Evolutionary conservation across 148 eudicot species (phyloP).

Genomic region (Mesembryanthemum crystallinum): DNA sequence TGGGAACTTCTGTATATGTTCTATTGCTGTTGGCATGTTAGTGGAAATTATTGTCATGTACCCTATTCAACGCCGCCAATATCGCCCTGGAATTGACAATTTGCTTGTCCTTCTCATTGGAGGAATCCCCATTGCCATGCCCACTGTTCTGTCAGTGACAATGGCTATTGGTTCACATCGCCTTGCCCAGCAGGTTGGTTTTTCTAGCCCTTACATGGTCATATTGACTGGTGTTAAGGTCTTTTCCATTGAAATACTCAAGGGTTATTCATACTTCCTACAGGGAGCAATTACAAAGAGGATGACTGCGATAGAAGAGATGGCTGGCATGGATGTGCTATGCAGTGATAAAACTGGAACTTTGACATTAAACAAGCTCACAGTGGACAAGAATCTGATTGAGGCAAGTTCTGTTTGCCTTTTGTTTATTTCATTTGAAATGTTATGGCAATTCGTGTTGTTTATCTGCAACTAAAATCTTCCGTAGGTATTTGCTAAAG

Average conservation of each 20-base stretch:
- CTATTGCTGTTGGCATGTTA: conserved; percentile 94
- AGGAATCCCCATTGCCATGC: conserved; percentile 99
- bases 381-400: conserved; percentile 87
- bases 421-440: neutral
- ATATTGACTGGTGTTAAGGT: neutral
- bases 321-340: conserved; percentile 98
- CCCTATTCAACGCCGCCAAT: conserved; percentile 82
- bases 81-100: conserved; percentile 98
- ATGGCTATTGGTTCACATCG: conserved; percentile 99
- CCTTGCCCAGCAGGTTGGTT: conserved; percentile 84
- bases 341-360: conserved; percentile 98
- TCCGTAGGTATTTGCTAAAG: conserved; percentile 84
- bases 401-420: conserved; percentile 45
- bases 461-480: conserved; percentile 4
- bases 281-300: conserved; percentile 96
- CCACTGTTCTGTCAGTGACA: conserved; percentile 93
- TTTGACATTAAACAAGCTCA: conserved; percentile 82
- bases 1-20: conserved; percentile 96
- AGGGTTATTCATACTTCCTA: neutral
- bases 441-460: neutral
- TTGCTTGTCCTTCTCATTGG: conserved; percentile 98
- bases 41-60: conserved; percentile 92
- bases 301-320: conserved; percentile 96
- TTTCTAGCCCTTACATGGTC: conserved; percentile 8
- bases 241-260: conserved; percentile 1